These are phyloP conservation scores for Platismatia glauca DNA, from an alignment of 495 filamentous ascomycete genomes.

Conservation along the genomic window DNA sequence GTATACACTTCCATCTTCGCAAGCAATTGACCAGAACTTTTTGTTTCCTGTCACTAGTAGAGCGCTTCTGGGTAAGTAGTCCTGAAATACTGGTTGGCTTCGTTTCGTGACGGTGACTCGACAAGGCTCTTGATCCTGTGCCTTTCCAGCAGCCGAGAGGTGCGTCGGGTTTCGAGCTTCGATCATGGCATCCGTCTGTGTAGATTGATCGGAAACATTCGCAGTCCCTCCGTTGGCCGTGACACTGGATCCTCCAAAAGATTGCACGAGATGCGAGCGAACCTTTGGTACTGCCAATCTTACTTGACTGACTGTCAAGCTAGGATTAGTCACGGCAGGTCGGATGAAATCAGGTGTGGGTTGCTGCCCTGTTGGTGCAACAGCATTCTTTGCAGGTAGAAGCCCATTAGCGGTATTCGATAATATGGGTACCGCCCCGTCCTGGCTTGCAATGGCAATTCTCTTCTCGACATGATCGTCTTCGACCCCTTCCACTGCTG, in stretches of 20 bases:
- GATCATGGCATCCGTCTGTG: constrained; percentile 41
- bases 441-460: constrained; percentile 43
- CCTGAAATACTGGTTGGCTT: constrained; percentile 86
- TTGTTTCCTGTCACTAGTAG: constrained; percentile 82
- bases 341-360: constrained; percentile 80
- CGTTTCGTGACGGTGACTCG: constrained; percentile 70
- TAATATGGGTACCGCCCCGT: constrained; percentile 64
- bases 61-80: constrained; percentile 75
- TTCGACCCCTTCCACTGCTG: constrained; percentile 54
- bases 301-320: constrained; percentile 72
- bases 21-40: constrained; percentile 83
- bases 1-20: constrained; percentile 88
- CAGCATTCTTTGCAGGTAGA: constrained; percentile 51
- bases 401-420: constrained; percentile 68
- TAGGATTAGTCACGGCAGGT: constrained; percentile 76
- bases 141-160: constrained; percentile 45
- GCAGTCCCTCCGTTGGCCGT: constrained; percentile 15
- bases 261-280: constrained; percentile 64
- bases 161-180: constrained; percentile 64
- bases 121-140: constrained; percentile 65
- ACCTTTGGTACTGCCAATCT: constrained; percentile 84
- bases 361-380: constrained; percentile 46
- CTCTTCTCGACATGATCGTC: constrained; percentile 61
- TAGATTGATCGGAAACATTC: constrained; percentile 35
- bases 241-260: constrained; percentile 41